These are phyloP conservation scores for Umbilicus rupestris DNA, from an alignment of 164 flowering plant genomes.

Conservation along the genomic window DNA sequence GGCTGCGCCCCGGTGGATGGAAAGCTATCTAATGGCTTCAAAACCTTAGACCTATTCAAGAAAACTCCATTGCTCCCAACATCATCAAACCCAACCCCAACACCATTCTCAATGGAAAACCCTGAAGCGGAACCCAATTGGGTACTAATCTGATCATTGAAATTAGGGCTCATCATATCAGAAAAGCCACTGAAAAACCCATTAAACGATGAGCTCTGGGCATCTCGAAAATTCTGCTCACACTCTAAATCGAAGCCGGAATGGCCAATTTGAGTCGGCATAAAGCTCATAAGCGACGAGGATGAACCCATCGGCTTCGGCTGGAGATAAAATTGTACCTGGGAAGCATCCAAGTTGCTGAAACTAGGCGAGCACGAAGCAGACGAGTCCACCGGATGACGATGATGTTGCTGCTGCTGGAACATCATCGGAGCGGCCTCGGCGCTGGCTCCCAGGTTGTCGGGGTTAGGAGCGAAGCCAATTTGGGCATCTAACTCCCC, in stretches of 20 bases:
- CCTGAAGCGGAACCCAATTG: constrained; percentile 8
- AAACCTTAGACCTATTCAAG: constrained; percentile 19
- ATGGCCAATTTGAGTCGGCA: constrained; percentile 26
- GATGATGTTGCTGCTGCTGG: too few relatives aligned
- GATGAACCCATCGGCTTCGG: constrained; percentile 10
- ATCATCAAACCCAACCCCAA: constrained; percentile 15
- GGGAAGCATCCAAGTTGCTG: too few relatives aligned
- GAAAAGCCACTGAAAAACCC: constrained; percentile 17
- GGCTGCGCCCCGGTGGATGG: constrained; percentile 27
- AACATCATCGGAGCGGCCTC: too few relatives aligned
- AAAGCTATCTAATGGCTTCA: constrained; percentile 26
- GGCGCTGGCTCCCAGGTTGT: too few relatives aligned
- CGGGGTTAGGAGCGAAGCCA: too few relatives aligned
- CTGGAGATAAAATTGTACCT: too few relatives aligned
- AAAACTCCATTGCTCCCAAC: constrained; percentile 14
- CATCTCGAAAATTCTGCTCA: constrained; percentile 13
- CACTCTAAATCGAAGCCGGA: constrained; percentile 20
- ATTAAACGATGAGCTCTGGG: constrained; percentile 8
- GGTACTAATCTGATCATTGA: constrained; percentile 4
- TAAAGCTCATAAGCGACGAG: constrained; percentile 27
- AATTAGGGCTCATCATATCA: constrained; percentile 12
- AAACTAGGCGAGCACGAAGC: too few relatives aligned
- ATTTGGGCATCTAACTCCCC: too few relatives aligned
- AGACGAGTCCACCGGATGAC: too few relatives aligned
- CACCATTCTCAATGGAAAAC: background rate